Evolutionary conservation across 768 basidiomycete species (phyloP).

Genomic region (Mycena chlorophos): DNA sequence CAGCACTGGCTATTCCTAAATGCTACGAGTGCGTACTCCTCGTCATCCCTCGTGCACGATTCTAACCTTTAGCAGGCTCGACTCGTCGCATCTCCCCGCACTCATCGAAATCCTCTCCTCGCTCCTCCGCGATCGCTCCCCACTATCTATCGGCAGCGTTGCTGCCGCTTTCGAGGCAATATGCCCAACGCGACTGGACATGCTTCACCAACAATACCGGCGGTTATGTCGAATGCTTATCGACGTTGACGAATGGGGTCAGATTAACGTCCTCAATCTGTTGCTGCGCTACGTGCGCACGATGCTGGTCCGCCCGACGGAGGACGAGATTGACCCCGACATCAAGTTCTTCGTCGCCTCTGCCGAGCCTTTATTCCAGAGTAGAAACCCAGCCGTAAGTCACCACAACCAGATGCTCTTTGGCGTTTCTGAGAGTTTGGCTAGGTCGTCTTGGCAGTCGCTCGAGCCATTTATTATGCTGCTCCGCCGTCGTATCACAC

Average conservation of each 20-base stretch:
- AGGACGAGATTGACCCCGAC: conserved; percentile 74
- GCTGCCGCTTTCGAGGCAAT: conserved; percentile 82
- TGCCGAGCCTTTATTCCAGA: conserved; percentile 78
- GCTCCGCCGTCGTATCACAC: conserved; percentile 55
- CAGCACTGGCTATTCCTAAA: conserved; percentile 87
- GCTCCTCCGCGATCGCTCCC: conserved; percentile 72
- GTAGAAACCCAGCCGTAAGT: conserved; percentile 83
- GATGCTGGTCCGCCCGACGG: conserved; percentile 71
- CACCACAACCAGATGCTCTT: no score
- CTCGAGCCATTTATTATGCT: conserved; percentile 73
- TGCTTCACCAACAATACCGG: conserved; percentile 86
- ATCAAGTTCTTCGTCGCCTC: conserved; percentile 71
- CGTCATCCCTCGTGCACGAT: not conserved
- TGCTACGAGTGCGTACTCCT: conserved; percentile 57
- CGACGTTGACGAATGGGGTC: conserved; percentile 97
- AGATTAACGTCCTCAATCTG: conserved; percentile 75
- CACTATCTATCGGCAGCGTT: conserved; percentile 85
- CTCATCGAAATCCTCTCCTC: conserved; percentile 68
- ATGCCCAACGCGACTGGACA: conserved; percentile 84
- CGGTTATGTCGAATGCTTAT: conserved; percentile 80
- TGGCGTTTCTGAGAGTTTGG: not conserved
- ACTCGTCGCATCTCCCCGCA: conserved; percentile 66
- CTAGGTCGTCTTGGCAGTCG: conserved; percentile 79
- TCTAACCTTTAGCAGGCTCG: conserved; percentile 52
- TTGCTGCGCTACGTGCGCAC: conserved; percentile 79